phyloP scores from a whole-genome alignment of 371 early-diverging fungal genomes.

The Umbelopsis sp. region DNA sequence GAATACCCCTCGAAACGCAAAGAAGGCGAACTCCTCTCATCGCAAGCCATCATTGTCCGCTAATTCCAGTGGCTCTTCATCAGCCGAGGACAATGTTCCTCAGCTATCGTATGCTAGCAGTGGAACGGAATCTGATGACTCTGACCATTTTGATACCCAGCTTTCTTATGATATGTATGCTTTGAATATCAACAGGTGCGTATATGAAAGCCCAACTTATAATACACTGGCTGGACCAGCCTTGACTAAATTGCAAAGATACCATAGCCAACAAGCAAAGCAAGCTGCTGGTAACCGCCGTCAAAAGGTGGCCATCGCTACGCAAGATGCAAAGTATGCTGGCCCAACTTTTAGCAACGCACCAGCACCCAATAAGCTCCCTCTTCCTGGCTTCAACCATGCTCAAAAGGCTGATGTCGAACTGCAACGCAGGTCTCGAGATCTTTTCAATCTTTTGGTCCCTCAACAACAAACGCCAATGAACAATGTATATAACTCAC shows the following conservation, averaged over 20 bases:
- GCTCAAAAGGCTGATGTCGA: slow-evolving; percentile 25
- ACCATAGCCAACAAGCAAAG: not conserved
- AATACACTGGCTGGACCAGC: not conserved
- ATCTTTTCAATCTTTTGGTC: slow-evolving; percentile 34
- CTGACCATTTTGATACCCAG: slow-evolving; percentile 33
- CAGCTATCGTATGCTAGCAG: not conserved
- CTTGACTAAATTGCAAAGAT: not conserved
- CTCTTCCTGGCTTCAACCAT: slow-evolving; percentile 67
- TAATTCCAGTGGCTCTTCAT: not conserved
- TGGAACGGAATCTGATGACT: slow-evolving; percentile 23
- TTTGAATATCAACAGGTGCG: slow-evolving; percentile 10
- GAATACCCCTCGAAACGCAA: not conserved
- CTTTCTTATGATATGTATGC: not conserved
- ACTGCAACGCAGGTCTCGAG: slow-evolving; percentile 40
- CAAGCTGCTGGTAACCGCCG: not conserved
- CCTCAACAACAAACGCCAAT: slow-evolving; percentile 22
- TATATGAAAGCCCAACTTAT: not conserved
- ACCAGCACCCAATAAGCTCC: slow-evolving; percentile 74
- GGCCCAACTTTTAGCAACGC: slow-evolving; percentile 85
- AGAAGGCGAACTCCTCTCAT: not conserved
- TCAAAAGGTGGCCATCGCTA: slow-evolving; percentile 1
- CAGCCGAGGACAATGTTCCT: not conserved
- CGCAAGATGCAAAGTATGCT: slow-evolving; percentile 51
- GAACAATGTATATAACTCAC: slow-evolving; percentile 18
- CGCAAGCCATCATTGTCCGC: not conserved